phyloP scores from a whole-genome alignment of 176 grass and related monocot genomes.

The Guadua angustifolia region DNA sequence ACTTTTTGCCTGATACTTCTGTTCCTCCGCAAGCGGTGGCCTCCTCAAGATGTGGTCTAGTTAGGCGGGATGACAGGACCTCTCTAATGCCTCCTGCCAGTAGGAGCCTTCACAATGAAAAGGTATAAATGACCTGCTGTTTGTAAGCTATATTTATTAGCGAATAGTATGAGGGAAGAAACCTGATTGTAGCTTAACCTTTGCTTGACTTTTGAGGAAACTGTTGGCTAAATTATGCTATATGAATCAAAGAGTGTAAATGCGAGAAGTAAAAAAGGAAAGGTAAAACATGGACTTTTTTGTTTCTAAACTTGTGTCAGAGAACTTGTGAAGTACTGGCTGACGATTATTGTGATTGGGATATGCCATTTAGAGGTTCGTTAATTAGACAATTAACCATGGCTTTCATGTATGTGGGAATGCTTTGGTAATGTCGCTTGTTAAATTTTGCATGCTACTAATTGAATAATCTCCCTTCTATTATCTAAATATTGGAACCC shows the following conservation, averaged over 20 bases:
- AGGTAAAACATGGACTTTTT: neutral
- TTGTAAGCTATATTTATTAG: conserved; percentile 11
- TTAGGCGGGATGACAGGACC: conserved; percentile 67
- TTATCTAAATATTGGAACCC: neutral
- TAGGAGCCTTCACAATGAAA: conserved; percentile 63
- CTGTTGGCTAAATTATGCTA: neutral
- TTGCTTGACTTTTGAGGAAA: conserved; percentile 1
- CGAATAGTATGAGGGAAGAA: neutral
- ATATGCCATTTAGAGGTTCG: conserved; percentile 10
- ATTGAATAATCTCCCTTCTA: neutral
- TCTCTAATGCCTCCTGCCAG: conserved; percentile 63
- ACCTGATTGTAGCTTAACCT: neutral
- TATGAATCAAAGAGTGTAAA: neutral
- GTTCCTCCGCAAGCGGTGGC: conserved; percentile 56
- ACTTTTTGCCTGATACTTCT: conserved; percentile 93
- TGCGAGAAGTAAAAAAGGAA: neutral
- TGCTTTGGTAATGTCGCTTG: neutral
- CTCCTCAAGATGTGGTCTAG: conserved; percentile 53
- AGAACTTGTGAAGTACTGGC: neutral
- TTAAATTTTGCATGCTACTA: conserved; percentile 22
- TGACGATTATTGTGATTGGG: neutral
- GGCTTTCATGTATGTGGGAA: conserved; percentile 8
- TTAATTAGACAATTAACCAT: neutral
- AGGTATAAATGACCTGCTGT: conserved; percentile 54
- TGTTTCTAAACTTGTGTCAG: neutral